Conservation (phyloP, 2,329 filamentous ascomycete genomes). For the Dendrostoma leiphaemia region DNA sequence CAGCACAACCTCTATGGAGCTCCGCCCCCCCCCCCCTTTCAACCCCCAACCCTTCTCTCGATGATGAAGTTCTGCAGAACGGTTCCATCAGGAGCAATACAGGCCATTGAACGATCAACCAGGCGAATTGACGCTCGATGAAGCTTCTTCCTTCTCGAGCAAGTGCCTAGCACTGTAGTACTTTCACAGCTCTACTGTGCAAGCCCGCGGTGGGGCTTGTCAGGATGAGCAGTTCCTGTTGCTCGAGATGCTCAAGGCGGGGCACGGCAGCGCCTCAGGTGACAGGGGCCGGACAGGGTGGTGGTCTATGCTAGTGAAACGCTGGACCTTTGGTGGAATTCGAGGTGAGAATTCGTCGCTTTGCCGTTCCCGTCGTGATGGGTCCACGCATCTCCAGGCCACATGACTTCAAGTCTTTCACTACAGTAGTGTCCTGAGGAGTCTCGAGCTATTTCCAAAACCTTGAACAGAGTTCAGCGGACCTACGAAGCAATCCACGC, state of each 20-base stretch:
- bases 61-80: slow-evolving; percentile 6
- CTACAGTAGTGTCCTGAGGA: too few relatives aligned
- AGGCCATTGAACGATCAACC: neutral
- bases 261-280: neutral
- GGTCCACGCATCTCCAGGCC: neutral
- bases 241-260: neutral
- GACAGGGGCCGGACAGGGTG: neutral
- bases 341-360: neutral
- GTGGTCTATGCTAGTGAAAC: slow-evolving; percentile 1
- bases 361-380: slow-evolving; percentile 2
- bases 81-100: neutral
- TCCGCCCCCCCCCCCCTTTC: neutral
- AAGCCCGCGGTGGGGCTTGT: neutral
- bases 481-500: too few relatives aligned
- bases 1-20: slow-evolving; percentile 1
- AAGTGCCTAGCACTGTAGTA: neutral
- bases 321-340: neutral
- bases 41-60: too few relatives aligned
- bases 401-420: too few relatives aligned
- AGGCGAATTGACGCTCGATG: neutral
- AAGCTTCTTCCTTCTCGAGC: neutral
- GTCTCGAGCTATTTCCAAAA: too few relatives aligned
- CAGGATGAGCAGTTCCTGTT: neutral
- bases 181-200: too few relatives aligned
- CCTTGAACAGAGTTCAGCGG: too few relatives aligned